phyloP scores from a whole-genome alignment of 257 asterid genomes.

The Solanum peruvianum region DNA sequence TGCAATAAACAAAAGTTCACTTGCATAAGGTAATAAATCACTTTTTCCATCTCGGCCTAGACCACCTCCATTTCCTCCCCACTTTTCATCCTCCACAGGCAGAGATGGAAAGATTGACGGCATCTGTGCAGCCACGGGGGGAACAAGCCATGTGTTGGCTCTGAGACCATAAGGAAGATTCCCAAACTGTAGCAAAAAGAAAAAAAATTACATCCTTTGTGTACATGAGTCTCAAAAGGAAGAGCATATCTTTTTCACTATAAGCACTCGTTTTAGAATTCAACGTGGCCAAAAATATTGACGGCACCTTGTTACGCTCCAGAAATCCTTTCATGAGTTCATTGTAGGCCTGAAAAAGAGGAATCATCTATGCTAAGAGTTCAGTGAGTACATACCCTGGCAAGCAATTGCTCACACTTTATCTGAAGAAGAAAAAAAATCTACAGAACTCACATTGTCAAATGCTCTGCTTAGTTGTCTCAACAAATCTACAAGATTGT shows the following conservation, averaged over 20 bases:
- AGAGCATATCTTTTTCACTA: background rate
- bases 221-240: background rate
- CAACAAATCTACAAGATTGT: constrained; percentile 84
- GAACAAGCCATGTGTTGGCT: constrained; percentile 94
- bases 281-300: background rate
- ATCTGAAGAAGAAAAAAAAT: background rate
- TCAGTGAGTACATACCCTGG: background rate
- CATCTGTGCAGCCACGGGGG: constrained; percentile 67
- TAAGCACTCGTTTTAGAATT: background rate
- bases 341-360: constrained; percentile 62
- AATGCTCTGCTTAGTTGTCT: constrained; percentile 90
- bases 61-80: constrained; percentile 99
- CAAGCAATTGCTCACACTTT: background rate
- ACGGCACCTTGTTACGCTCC: constrained; percentile 87
- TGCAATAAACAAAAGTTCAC: constrained; percentile 62
- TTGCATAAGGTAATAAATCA: constrained; percentile 72
- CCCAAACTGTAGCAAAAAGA: constrained; percentile 55
- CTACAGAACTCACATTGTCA: constrained; percentile 40
- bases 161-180: constrained; percentile 92
- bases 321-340: constrained; percentile 89
- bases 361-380: background rate
- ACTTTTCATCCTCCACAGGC: constrained; percentile 77
- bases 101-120: constrained; percentile 72
- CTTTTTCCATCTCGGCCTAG: constrained; percentile 76
- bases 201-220: background rate